Conservation (phyloP, 768 basidiomycete species). For the Mycena galericulata region DNA sequence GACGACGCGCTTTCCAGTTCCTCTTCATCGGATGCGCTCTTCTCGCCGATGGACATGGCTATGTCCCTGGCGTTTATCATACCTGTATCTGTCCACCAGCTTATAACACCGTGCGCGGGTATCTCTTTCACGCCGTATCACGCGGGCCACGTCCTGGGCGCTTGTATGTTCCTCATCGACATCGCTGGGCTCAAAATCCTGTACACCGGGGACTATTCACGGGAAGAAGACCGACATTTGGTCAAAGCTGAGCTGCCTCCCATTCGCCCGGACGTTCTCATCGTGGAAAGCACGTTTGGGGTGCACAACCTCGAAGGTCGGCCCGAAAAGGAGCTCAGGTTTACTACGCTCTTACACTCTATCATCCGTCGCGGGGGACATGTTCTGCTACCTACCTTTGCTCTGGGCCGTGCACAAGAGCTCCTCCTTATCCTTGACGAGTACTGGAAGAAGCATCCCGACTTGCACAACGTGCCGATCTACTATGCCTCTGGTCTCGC, state of each 20-base stretch:
- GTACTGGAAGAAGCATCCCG: constrained; percentile 97
- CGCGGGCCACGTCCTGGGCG: constrained; percentile 97
- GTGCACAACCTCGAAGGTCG: constrained; percentile 92
- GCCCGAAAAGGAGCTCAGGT: constrained; percentile 93
- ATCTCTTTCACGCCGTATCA: constrained; percentile 98
- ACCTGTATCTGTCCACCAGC: constrained; percentile 91
- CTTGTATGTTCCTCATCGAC: constrained; percentile 98
- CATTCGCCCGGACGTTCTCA: constrained; percentile 92
- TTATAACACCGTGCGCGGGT: constrained; percentile 92
- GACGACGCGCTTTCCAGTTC: constrained; percentile 50
- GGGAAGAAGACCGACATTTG: constrained; percentile 97
- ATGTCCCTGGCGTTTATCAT: constrained; percentile 93
- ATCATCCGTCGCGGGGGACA: constrained; percentile 95
- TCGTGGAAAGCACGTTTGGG: constrained; percentile 98
- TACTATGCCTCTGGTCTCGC: constrained; percentile 98
- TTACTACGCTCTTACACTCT: constrained; percentile 89
- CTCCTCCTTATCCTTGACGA: constrained; percentile 95
- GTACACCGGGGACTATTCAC: constrained; percentile 98
- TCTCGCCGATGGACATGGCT: constrained; percentile 84
- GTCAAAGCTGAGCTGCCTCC: constrained; percentile 98
- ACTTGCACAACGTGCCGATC: constrained; percentile 94
- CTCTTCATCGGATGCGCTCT: constrained; percentile 82
- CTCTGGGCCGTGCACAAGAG: constrained; percentile 96
- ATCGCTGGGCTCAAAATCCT: constrained; percentile 96
- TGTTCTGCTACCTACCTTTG: constrained; percentile 93